phyloP scores from a whole-genome alignment of 1,139 yeast genomes.

The Lodderomyces metapsilosis region DNA sequence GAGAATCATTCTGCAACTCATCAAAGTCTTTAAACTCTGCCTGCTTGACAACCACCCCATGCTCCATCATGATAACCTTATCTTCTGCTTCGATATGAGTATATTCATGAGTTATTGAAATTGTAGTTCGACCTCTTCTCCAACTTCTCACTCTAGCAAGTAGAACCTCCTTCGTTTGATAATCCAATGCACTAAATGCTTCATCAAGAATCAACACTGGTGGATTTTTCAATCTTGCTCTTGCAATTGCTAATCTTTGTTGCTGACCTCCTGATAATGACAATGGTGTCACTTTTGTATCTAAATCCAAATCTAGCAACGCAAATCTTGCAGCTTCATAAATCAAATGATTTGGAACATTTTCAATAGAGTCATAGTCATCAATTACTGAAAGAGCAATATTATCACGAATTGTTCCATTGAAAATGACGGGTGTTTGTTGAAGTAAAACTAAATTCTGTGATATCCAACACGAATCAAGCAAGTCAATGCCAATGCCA shows the following conservation, averaged over 20 bases:
- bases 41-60: slow-evolving; percentile 46
- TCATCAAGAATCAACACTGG: slow-evolving; percentile 83
- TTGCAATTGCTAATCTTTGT: slow-evolving; percentile 78
- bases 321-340: slow-evolving; percentile 54
- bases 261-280: slow-evolving; percentile 91
- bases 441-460: slow-evolving; percentile 70
- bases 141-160: slow-evolving; percentile 52
- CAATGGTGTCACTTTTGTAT: slow-evolving; percentile 48
- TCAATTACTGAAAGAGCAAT: slow-evolving; percentile 46
- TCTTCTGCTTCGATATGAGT: slow-evolving; percentile 55
- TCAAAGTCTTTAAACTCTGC: slow-evolving; percentile 8
- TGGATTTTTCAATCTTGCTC: slow-evolving; percentile 72
- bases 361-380: slow-evolving; percentile 21
- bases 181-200: slow-evolving; percentile 78
- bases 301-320: slow-evolving; percentile 52
- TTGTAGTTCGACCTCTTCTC: slow-evolving; percentile 71
- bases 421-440: slow-evolving; percentile 66
- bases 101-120: slow-evolving; percentile 77
- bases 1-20: too few relatives aligned
- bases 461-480: slow-evolving; percentile 54
- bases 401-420: slow-evolving; percentile 59
- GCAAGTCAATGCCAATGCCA: slow-evolving; percentile 40
- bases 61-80: slow-evolving; percentile 53
- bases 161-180: slow-evolving; percentile 40
- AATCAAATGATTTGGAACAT: slow-evolving; percentile 26